These are phyloP conservation scores for Boletus tylopilopsis DNA, from an alignment of 768 basidiomycete species.

Conservation along the genomic window DNA sequence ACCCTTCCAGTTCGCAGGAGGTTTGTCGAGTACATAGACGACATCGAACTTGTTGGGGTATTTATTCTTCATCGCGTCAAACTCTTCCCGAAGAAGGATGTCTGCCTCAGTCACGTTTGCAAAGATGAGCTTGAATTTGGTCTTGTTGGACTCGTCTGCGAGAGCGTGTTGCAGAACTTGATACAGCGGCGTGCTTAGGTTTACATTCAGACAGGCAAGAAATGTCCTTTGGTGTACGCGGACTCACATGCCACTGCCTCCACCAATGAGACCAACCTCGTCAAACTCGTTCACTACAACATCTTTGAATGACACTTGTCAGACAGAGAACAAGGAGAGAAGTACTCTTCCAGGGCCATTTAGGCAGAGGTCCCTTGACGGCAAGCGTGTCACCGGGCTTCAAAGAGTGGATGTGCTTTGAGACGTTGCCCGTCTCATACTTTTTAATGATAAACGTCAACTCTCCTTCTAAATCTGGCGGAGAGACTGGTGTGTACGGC, in stretches of 20 bases:
- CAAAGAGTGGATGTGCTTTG: conserved; percentile 76
- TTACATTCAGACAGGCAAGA: background rate
- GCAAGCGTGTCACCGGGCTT: conserved; percentile 79
- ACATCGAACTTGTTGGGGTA: conserved; percentile 73
- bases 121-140: conserved; percentile 91
- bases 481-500: conserved; percentile 92
- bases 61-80: conserved; percentile 66
- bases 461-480: conserved; percentile 70
- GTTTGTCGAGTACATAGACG: conserved; percentile 85
- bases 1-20: conserved; percentile 58
- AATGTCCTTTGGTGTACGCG: background rate
- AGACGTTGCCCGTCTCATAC: conserved; percentile 78
- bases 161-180: conserved; percentile 77
- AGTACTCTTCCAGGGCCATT: conserved; percentile 81
- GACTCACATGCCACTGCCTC: conserved; percentile 87
- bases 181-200: conserved; percentile 71
- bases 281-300: conserved; percentile 79
- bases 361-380: conserved; percentile 89
- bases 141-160: conserved; percentile 75
- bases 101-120: conserved; percentile 88
- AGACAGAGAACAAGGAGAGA: background rate
- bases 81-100: conserved; percentile 79
- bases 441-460: conserved; percentile 82
- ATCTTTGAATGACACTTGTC: background rate
- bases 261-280: conserved; percentile 84